These are phyloP conservation scores for Epipyxis sp. DNA, from an alignment of 108 stramenopile genomes.

Conservation along the genomic window DNA sequence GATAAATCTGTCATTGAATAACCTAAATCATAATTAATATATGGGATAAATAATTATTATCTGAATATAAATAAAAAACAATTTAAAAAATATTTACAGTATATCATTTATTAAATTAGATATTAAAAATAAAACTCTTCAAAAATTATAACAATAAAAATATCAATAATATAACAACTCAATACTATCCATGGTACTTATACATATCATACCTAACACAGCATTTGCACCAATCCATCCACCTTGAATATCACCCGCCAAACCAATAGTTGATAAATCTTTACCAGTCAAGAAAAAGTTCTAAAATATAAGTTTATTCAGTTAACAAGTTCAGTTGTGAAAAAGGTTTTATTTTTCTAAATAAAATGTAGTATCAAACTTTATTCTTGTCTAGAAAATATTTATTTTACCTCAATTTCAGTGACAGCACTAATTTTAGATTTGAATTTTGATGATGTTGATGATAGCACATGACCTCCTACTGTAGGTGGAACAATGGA, in stretches of 20 bases:
- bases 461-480: background rate
- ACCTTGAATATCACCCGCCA: background rate
- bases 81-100: background rate
- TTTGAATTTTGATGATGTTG: background rate
- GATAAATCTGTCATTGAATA: background rate
- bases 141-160: background rate
- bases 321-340: background rate
- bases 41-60: background rate
- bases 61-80: background rate
- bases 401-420: background rate
- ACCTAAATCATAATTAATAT: background rate
- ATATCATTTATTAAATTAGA: background rate
- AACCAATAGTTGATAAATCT: background rate
- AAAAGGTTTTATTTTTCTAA: background rate
- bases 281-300: background rate
- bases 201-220: slow-evolving; percentile 1
- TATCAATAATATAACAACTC: background rate
- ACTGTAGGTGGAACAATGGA: background rate
- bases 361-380: too few relatives aligned
- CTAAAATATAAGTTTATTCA: background rate
- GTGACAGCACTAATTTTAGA: background rate
- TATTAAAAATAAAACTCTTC: background rate
- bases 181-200: too few relatives aligned
- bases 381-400: too few relatives aligned
- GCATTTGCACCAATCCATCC: background rate